Evolutionary conservation across 768 basidiomycete species (phyloP).

Genomic region (Rhodotorula graminis): DNA sequence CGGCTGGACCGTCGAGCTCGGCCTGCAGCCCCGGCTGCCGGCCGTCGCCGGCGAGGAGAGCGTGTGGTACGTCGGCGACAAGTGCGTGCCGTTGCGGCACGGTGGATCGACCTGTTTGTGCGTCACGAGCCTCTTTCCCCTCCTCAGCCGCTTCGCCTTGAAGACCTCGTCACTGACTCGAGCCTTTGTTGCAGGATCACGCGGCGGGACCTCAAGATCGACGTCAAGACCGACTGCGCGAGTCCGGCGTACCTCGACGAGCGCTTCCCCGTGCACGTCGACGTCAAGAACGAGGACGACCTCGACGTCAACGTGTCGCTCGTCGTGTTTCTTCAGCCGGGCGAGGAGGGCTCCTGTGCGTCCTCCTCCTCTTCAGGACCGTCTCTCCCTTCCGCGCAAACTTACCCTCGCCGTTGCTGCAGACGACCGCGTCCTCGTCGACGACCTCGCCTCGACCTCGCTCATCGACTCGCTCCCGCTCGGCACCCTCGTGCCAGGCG

Average conservation of each 20-base stretch:
- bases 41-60: rapidly evolving
- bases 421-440: constrained; percentile 54
- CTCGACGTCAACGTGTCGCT: constrained; percentile 63
- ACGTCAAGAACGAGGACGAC: constrained; percentile 67
- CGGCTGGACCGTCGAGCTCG: background rate
- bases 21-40: background rate
- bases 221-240: constrained; percentile 57
- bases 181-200: constrained; percentile 39
- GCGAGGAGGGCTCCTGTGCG: constrained; percentile 68
- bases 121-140: background rate
- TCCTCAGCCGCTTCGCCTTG: too few relatives aligned
- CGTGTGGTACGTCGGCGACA: constrained; percentile 20
- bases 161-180: background rate
- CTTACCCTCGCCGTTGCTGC: background rate
- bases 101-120: constrained; percentile 35
- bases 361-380: background rate
- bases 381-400: too few relatives aligned
- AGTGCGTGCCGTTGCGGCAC: constrained; percentile 13
- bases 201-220: constrained; percentile 59
- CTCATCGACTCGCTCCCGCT: constrained; percentile 71
- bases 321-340: constrained; percentile 74
- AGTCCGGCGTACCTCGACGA: constrained; percentile 76
- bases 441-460: constrained; percentile 55
- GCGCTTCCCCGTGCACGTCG: constrained; percentile 65
- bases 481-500: constrained; percentile 61